Conservation (phyloP, 192 early-diverging fungal genomes). For the Spizellomyces sp. region DNA sequence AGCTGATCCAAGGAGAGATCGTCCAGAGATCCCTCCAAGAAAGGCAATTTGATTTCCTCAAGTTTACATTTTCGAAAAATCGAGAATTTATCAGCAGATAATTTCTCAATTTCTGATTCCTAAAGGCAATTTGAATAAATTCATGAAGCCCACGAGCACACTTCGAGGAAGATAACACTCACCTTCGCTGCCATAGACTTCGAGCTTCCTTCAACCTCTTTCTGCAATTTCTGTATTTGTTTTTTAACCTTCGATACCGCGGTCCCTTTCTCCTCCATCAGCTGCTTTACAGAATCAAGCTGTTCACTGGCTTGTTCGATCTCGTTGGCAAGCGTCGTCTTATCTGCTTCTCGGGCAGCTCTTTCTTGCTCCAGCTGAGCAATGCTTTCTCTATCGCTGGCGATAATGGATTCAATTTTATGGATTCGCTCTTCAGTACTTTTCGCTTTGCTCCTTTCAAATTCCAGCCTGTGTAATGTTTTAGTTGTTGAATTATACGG, state of each 20-base stretch:
- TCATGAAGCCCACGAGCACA: neutral
- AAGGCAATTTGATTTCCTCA: constrained; percentile 89
- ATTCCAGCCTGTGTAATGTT: constrained; percentile 43
- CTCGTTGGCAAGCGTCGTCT: constrained; percentile 45
- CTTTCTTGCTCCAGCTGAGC: constrained; percentile 35
- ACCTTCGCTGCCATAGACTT: constrained; percentile 57
- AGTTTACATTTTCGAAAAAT: constrained; percentile 90
- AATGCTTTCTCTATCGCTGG: constrained; percentile 21
- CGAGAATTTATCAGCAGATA: constrained; percentile 71
- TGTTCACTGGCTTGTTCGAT: constrained; percentile 50
- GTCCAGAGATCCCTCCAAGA: constrained; percentile 74
- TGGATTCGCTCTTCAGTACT: constrained; percentile 62
- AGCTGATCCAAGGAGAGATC: constrained; percentile 55
- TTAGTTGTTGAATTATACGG: neutral
- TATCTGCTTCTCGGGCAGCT: constrained; percentile 46
- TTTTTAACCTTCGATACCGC: constrained; percentile 61
- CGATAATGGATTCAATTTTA: constrained; percentile 57
- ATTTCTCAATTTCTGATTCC: constrained; percentile 79
- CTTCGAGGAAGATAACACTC: neutral
- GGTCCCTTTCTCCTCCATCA: constrained; percentile 58
- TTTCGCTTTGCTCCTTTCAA: constrained; percentile 73
- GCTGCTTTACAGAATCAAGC: constrained; percentile 48
- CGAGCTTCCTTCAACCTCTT: constrained; percentile 66
- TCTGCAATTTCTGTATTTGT: constrained; percentile 56
- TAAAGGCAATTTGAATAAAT: constrained; percentile 6